Conservation (phyloP, 1,284 basidiomycete species). For the Microstroma glucosiphilum region DNA sequence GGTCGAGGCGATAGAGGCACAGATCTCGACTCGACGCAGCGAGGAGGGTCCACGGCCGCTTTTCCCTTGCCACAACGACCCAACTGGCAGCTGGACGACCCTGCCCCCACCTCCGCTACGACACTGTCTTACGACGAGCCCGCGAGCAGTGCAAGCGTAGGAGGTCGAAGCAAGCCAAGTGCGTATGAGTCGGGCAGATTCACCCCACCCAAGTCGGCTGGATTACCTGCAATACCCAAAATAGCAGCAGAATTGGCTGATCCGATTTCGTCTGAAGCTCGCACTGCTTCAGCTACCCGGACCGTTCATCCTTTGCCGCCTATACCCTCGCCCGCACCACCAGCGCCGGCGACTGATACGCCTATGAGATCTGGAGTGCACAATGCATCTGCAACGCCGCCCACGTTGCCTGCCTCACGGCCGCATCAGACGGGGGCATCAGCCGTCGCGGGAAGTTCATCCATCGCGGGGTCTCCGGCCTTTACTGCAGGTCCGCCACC, state of each 20-base stretch:
- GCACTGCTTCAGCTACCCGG: no score
- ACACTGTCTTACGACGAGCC: neutral
- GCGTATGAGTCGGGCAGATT: neutral
- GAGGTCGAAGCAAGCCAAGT: neutral
- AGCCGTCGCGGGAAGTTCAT: no score
- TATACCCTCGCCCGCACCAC: neutral
- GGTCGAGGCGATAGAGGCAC: neutral
- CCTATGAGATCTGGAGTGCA: no score
- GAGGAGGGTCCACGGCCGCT: neutral
- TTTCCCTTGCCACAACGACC: neutral
- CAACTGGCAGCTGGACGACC: constrained; percentile 8
- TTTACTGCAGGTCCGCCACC: constrained; percentile 1
- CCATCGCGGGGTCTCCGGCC: neutral
- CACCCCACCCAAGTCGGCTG: neutral
- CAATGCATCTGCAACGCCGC: neutral
- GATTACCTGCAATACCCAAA: neutral
- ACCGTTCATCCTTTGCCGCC: neutral
- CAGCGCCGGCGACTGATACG: no score
- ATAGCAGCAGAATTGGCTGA: no score
- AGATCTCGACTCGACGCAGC: neutral
- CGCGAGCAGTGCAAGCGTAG: neutral
- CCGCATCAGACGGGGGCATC: neutral
- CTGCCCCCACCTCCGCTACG: neutral
- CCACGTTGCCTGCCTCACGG: neutral
- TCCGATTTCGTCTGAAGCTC: no score